phyloP scores from a whole-genome alignment of 2,329 filamentous ascomycete species.

The Lecanicillium sp. region DNA sequence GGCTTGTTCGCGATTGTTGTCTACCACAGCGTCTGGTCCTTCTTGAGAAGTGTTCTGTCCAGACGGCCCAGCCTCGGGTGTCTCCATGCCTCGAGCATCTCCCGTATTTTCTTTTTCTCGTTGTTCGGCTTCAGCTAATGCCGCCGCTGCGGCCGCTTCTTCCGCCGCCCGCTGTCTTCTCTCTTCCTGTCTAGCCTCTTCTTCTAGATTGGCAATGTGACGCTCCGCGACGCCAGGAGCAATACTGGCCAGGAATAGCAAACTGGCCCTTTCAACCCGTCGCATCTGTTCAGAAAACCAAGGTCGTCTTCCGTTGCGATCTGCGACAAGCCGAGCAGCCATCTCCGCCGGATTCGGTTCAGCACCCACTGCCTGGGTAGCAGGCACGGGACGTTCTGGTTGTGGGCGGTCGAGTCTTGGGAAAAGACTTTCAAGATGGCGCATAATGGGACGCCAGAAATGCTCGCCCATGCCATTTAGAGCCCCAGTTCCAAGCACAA shows the following conservation, averaged over 20 bases:
- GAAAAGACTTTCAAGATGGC: conserved; percentile 54
- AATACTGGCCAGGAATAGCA: conserved; percentile 61
- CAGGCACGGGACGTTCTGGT: conserved; percentile 24
- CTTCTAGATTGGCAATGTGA: conserved; percentile 55
- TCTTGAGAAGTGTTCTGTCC: not conserved
- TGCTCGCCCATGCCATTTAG: conserved; percentile 51
- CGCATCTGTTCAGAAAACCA: conserved; percentile 39
- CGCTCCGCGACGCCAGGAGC: conserved; percentile 60
- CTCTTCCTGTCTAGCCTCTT: conserved; percentile 40
- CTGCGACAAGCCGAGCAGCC: conserved; percentile 48
- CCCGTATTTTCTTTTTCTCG: conserved; percentile 11
- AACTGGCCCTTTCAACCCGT: conserved; percentile 51
- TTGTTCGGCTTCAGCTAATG: conserved; percentile 20
- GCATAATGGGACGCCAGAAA: conserved; percentile 50
- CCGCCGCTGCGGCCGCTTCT: conserved; percentile 23
- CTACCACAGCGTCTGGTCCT: not conserved
- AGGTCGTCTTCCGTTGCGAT: conserved; percentile 24
- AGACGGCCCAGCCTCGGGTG: not conserved
- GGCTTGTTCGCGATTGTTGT: not conserved
- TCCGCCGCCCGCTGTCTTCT: conserved; percentile 37
- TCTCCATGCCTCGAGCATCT: not conserved
- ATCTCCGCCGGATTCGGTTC: conserved; percentile 42
- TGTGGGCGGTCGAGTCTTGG: conserved; percentile 38
- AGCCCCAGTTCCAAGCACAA: conserved; percentile 54
- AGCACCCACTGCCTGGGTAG: conserved; percentile 22